Base-by-base conservation (phyloP, 2,329 filamentous ascomycete genomes). In the Phialemonium atrogriseum region DNA sequence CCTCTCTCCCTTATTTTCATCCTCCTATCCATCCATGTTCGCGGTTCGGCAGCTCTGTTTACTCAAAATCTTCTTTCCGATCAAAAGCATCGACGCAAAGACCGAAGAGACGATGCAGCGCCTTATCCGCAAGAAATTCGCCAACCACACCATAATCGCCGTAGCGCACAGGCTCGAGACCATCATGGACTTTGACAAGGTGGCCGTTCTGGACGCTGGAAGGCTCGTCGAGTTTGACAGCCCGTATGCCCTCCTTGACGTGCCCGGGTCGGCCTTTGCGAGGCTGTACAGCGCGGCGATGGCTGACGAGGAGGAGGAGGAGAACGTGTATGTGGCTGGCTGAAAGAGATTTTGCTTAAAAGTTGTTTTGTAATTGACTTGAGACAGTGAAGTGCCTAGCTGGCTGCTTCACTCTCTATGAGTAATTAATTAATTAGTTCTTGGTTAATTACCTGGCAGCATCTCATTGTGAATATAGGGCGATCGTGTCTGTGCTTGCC, bases 41-140 rank as follows among this genome's bases (percentile, higher is more conserved):
- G n/a, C n/a, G n/a, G n/a, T n/a, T 21, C 14, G 12, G n/a, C 19
- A 14, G n/a, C 16, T 17, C 12, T 23, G 4, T 19, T 8, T 17
- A 14, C 15, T 1, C 7, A 12, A 24, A 15, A 24, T 10, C 13
- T n/a, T 7, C 5, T 13, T 32, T 12, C 24, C n/a, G n/a, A n/a
- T n/a, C n/a, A n/a, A n/a, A n/a, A 73, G 66, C 35, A 64, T 79
- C 24, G 75, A 80, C 41, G 52, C 55, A 10, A 60, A 66, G 34
- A 76, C 73, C 1, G 73, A 79, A 36, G 55, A 62, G 24, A 51
- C 62, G 9, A 70, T 78, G 51, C 69, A 76, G 43, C 52, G 56
- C 6, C 54, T 78, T 14, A 66, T 79, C 34, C 58, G 65, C 3
- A 56, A 64, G 21, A 60, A 61, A 20, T 77, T 80, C 45, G 48